phyloP scores from a whole-genome alignment of 1,284 basidiomycete species.

The Pisolithus thermaeus region DNA sequence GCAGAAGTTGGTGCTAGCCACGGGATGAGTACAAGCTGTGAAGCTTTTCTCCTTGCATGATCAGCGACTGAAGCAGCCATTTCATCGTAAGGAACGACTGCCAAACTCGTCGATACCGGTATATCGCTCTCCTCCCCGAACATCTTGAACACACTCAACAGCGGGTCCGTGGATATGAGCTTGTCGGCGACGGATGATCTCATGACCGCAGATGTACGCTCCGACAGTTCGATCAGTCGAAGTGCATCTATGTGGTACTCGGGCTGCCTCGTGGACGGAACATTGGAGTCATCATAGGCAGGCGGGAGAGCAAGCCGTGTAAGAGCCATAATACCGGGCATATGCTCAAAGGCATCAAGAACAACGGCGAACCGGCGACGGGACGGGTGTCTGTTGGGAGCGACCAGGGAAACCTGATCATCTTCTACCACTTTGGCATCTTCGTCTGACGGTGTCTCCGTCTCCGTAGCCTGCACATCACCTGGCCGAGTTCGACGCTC shows the following conservation, averaged over 20 bases:
- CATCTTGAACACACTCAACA: slow-evolving; percentile 80
- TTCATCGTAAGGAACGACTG: slow-evolving; percentile 63
- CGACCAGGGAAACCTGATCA: slow-evolving; percentile 7
- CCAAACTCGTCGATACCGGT: slow-evolving; percentile 61
- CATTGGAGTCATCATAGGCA: slow-evolving; percentile 11
- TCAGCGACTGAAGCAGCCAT: slow-evolving; percentile 64
- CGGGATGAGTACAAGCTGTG: slow-evolving; percentile 81
- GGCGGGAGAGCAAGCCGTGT: slow-evolving; percentile 49
- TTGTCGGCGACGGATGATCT: slow-evolving; percentile 74
- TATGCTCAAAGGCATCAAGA: slow-evolving; percentile 86
- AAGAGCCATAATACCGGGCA: slow-evolving; percentile 69
- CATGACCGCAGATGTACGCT: slow-evolving; percentile 88
- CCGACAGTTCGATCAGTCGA: slow-evolving; percentile 85
- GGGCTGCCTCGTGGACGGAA: slow-evolving; percentile 8
- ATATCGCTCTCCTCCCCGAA: slow-evolving; percentile 78
- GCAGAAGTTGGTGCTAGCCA: slow-evolving; percentile 52
- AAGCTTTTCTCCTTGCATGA: slow-evolving; percentile 53
- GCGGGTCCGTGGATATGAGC: slow-evolving; percentile 69
- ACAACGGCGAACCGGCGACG: slow-evolving; percentile 66
- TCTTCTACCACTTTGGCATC: slow-evolving; percentile 6
- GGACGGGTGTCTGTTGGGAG: slow-evolving; percentile 11
- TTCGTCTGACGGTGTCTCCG: slow-evolving; percentile 1
- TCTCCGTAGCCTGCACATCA: neutral
- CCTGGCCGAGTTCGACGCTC: slow-evolving; percentile 45
- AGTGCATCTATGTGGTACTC: slow-evolving; percentile 57